Evolutionary conservation across 495 filamentous ascomycete species (phyloP), one percentile per base, ranked within the genome.

Genomic region (Chaetomium cochliodes): DNA sequence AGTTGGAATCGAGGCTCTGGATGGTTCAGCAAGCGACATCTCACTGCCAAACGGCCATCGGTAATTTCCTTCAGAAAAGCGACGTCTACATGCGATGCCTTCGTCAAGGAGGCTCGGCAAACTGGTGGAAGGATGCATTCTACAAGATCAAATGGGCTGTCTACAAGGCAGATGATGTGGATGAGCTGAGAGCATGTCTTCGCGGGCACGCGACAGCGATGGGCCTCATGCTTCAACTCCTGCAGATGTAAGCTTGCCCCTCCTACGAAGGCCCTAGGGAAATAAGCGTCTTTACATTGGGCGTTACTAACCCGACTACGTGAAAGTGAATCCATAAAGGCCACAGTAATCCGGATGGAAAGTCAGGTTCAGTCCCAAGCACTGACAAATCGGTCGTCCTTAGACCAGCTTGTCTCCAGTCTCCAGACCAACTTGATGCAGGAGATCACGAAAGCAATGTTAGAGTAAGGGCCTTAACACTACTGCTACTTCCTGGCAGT

Each of bases 101-200:
- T 15, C 5, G 51, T 20, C 26, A 54, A 37, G 51, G 4, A 6
- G 15, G 51, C 2, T 33, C 51, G 26, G 1, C 3, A 16, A n/a
- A n/a, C 6, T 33, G 51, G 51, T 54, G 26, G 51, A 54, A 54
- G 20, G 51, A 33, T 20, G 28, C 51, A 6, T 54, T 37, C 8
- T 54, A 33, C 51, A 54, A 54, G 51, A 20, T 33, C 3, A 54
- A 54, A 20, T 54, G 51, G 51, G 51, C 51, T 9, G 26, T 54
- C 15, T 54, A 54, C 51, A 54, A 54, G 26, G 5, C 26, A 12
- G 15, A 54, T 9, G 15, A 33, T 18, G 28, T 54, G n/a, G 51
- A 33, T 18, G 51, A 54, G 26, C 26, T 54, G 13, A 30, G 51
- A 11, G 51, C 51, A 0, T n/a, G 26, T 20, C 51, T 54, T 16